These are phyloP conservation scores for Pigoraptor vietnamica DNA, from an alignment of 78 protist species.

Conservation along the genomic window DNA sequence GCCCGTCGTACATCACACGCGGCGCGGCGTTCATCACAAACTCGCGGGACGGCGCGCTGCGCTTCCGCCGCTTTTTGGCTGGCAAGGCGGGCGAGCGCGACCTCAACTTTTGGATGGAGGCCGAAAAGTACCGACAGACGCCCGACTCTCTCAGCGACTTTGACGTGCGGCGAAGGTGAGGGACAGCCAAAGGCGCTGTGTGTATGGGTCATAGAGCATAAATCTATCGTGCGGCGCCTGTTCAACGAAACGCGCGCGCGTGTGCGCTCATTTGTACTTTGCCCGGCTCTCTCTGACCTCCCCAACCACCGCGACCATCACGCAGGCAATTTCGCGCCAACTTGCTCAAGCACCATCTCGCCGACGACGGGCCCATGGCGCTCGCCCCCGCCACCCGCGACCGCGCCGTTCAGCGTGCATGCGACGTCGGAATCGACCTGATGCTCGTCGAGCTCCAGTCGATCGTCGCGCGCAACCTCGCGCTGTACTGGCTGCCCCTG, in stretches of 20 bases:
- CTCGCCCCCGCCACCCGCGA: neutral
- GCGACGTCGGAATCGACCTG: neutral
- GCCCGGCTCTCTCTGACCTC: no score
- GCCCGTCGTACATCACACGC: neutral
- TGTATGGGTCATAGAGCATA: no score
- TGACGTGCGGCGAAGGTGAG: neutral
- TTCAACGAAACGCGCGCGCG: no score
- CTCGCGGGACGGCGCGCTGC: neutral
- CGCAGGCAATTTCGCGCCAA: neutral
- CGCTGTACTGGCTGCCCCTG: neutral
- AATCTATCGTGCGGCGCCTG: no score
- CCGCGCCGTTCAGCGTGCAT: neutral
- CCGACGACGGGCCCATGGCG: neutral
- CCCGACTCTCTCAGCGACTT: neutral
- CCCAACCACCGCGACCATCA: no score
- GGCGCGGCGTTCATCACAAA: neutral
- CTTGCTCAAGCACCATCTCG: neutral
- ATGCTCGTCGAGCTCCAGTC: neutral
- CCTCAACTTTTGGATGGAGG: neutral
- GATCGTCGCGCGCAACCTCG: neutral
- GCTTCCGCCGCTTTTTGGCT: neutral
- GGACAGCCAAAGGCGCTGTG: neutral
- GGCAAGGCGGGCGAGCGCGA: neutral
- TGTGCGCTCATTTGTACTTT: no score
- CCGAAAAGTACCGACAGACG: neutral